Evolutionary conservation across 2,329 filamentous ascomycete genomes (phyloP).

Genomic region (Ambrosiella cleistominuta): DNA sequence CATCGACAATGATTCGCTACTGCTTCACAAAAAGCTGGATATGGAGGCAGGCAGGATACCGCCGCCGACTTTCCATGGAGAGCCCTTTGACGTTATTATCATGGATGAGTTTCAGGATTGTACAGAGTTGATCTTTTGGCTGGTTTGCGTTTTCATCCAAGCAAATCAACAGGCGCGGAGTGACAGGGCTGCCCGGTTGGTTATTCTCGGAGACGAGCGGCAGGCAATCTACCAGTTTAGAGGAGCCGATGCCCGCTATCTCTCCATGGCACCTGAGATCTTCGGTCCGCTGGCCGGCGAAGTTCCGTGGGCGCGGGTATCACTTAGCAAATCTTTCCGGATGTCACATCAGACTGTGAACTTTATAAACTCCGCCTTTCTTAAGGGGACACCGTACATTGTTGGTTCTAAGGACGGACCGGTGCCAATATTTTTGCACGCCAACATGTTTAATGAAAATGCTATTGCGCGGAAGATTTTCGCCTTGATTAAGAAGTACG

Average conservation of each 20-base stretch:
- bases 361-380: slow-evolving; percentile 18
- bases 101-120: slow-evolving; percentile 21
- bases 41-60: neutral
- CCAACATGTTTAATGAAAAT: slow-evolving; percentile 4
- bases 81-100: slow-evolving; percentile 19
- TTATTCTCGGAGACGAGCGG: slow-evolving; percentile 19
- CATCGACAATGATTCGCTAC: slow-evolving; percentile 14
- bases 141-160: slow-evolving; percentile 16
- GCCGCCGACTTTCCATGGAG: slow-evolving; percentile 15
- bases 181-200: slow-evolving; percentile 15
- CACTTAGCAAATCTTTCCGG: slow-evolving; percentile 18
- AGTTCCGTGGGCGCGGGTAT: slow-evolving; percentile 14
- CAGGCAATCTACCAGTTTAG: slow-evolving; percentile 19
- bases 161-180: slow-evolving; percentile 14
- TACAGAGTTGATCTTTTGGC: slow-evolving; percentile 17
- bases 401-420: slow-evolving; percentile 18
- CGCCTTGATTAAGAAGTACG: slow-evolving; percentile 15
- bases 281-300: slow-evolving; percentile 14
- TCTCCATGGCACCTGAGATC: slow-evolving; percentile 16
- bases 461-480: slow-evolving; percentile 14
- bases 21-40: slow-evolving; percentile 11
- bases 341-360: slow-evolving; percentile 15
- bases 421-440: slow-evolving; percentile 17
- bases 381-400: slow-evolving; percentile 17
- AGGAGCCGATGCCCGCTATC: slow-evolving; percentile 18